These are phyloP conservation scores for Lasiodiplodia gonubiensis DNA, from an alignment of 2,329 filamentous ascomycete species.

Conservation along the genomic window DNA sequence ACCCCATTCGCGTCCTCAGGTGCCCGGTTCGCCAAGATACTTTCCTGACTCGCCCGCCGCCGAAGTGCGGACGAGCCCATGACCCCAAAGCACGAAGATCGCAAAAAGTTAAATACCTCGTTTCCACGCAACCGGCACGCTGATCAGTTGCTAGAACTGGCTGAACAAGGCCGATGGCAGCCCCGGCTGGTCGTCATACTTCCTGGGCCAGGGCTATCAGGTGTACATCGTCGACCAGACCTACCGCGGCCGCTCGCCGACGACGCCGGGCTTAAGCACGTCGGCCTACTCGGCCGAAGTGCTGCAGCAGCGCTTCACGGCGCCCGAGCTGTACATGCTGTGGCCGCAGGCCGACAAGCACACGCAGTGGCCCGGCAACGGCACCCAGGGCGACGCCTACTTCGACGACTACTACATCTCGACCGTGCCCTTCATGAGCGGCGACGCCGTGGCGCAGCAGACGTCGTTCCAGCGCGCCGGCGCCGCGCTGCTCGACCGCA, in stretches of 20 bases:
- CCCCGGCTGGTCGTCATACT: conserved; percentile 57
- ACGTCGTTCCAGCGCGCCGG: conserved; percentile 9
- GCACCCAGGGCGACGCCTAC: conserved; percentile 45
- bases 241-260: conserved; percentile 54
- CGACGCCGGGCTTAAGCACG: conserved; percentile 40
- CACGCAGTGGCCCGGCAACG: conserved; percentile 49
- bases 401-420: conserved; percentile 56
- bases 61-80: background rate
- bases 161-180: conserved; percentile 56
- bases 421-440: background rate
- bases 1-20: background rate
- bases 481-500: conserved; percentile 50
- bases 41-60: background rate
- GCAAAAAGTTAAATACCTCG: background rate
- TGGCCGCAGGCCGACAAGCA: conserved; percentile 53
- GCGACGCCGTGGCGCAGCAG: conserved; percentile 8
- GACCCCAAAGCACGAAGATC: background rate
- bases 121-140: background rate
- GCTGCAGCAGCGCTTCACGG: conserved; percentile 42
- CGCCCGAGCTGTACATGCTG: conserved; percentile 42
- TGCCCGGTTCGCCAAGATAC: background rate
- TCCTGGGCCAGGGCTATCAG: conserved; percentile 54
- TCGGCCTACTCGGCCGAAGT: conserved; percentile 28
- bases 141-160: conserved; percentile 43
- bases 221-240: conserved; percentile 57